Conservation (phyloP, 164 flowering plant species). For the Tetracentron sinense region DNA sequence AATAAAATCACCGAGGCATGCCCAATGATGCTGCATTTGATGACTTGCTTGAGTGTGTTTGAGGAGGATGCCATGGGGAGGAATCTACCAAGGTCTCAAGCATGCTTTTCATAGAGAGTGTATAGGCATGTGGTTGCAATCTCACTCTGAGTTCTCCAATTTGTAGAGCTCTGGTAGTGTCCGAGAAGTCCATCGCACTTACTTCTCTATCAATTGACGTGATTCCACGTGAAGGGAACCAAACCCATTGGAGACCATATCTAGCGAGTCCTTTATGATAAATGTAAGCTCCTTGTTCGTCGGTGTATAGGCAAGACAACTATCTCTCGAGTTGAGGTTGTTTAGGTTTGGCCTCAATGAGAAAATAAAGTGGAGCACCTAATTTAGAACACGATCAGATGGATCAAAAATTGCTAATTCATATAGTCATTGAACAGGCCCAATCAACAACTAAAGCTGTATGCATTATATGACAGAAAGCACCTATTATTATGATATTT, state of each 20-base stretch:
- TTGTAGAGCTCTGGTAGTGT: slow-evolving; percentile 44
- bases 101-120: slow-evolving; percentile 65
- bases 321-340: too few species aligned
- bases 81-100: slow-evolving; percentile 38
- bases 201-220: neutral
- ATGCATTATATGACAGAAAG: too few species aligned
- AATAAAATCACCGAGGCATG: too few species aligned
- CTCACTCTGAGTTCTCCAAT: slow-evolving; percentile 57
- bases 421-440: too few species aligned
- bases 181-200: slow-evolving; percentile 1
- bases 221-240: neutral
- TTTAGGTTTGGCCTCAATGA: too few species aligned
- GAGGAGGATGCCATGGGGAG: slow-evolving; percentile 50
- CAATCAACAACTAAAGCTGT: too few species aligned
- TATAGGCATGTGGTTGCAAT: slow-evolving; percentile 65
- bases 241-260: neutral
- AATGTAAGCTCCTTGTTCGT: slow-evolving; percentile 4
- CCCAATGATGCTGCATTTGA: too few species aligned
- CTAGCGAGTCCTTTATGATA: neutral
- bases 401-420: too few species aligned
- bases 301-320: too few species aligned
- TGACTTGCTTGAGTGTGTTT: slow-evolving; percentile 49
- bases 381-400: too few species aligned
- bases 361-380: too few species aligned
- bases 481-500: too few species aligned